A percentile compares a stretch with the other conserved stretches of the same genome.
These are phyloP conservation scores for Calonectria hongkongensis DNA, from an alignment of 2,329 filamentous ascomycete species.

Conservation along the genomic window DNA sequence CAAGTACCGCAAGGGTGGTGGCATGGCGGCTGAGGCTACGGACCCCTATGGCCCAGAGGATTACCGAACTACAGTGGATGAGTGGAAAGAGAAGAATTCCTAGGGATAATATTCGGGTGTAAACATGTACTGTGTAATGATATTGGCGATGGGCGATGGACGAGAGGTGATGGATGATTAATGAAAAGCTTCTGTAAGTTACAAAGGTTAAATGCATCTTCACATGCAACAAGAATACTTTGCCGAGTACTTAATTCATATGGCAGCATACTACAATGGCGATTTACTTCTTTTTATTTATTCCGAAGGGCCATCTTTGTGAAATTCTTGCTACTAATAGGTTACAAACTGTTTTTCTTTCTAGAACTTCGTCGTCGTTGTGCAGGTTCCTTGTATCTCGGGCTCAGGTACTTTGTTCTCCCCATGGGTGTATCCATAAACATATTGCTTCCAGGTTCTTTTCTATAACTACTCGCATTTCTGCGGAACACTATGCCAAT, in stretches of 20 bases:
- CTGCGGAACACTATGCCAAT: no score
- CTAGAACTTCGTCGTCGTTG: no score
- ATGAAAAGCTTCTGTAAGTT: constrained; percentile 17
- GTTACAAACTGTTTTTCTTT: no score
- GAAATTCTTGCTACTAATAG: no score
- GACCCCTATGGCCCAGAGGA: constrained; percentile 76
- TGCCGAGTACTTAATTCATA: background rate
- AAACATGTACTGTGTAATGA: background rate
- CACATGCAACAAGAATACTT: background rate
- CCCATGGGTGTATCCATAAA: no score
- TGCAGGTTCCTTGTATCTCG: no score
- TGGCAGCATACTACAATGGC: background rate
- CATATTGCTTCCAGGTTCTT: no score
- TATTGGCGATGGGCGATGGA: background rate
- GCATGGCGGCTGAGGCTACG: constrained; percentile 70
- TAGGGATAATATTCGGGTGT: background rate
- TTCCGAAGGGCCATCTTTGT: no score
- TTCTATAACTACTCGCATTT: no score
- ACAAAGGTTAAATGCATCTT: no score
- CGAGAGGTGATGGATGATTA: background rate
- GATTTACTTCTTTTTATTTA: background rate
- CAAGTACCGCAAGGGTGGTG: constrained; percentile 72
- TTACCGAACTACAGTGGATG: constrained; percentile 71
- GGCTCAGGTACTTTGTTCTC: no score
- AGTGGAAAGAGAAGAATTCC: constrained; percentile 64